phyloP scores from a whole-genome alignment of 306 rosid species.

The Castanea sativa region DNA sequence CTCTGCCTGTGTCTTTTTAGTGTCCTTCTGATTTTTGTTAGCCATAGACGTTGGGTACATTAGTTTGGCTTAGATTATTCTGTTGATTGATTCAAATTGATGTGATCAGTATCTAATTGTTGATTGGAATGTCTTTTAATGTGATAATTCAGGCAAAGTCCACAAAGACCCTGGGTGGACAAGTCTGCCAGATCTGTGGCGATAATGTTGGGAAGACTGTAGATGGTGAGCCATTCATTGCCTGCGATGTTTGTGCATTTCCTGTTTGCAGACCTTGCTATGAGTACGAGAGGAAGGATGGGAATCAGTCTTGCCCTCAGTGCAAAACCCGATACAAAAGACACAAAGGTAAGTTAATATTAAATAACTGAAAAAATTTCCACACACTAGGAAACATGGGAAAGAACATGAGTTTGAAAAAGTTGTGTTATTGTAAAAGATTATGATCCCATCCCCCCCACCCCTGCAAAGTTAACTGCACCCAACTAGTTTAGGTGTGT shows the following conservation, averaged over 20 bases:
- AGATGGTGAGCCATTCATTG: constrained; percentile 65
- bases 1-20: neutral
- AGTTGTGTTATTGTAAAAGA: neutral
- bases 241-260: constrained; percentile 78
- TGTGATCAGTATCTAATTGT: neutral
- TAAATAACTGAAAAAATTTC: neutral
- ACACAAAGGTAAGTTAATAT: constrained; percentile 58
- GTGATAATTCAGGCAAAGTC: constrained; percentile 53
- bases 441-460: no score
- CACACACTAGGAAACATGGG: neutral
- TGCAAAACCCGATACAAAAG: constrained; percentile 88
- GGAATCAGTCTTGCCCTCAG: constrained; percentile 94
- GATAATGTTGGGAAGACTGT: constrained; percentile 73
- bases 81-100: constrained; percentile 9
- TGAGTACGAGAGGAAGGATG: constrained; percentile 97
- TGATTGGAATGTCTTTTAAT: neutral
- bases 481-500: neutral
- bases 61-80: constrained; percentile 3
- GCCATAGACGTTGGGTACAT: neutral
- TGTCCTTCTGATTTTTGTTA: neutral
- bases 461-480: neutral
- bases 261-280: constrained; percentile 96
- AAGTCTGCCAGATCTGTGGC: constrained; percentile 92
- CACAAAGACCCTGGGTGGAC: constrained; percentile 47
- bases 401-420: neutral